Base-by-base conservation (phyloP, 352 stramenopile genomes). In the Phytophthora sansomeana region DNA sequence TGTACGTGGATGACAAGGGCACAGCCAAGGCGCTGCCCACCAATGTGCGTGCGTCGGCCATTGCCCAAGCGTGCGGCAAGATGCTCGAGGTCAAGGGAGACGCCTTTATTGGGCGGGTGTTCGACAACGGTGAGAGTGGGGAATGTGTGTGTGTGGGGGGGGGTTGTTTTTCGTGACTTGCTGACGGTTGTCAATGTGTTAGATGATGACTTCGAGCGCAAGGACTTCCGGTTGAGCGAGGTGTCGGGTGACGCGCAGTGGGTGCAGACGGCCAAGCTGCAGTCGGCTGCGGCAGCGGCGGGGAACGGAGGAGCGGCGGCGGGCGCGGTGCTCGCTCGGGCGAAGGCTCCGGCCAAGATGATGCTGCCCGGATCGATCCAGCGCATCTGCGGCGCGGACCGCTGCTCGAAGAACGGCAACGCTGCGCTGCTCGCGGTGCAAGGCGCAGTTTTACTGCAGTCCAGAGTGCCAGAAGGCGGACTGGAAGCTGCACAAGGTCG, bases 1-100 rank as follows among this genome's bases (percentile, higher is more conserved):
- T 97, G 82, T 97, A 97, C 63, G 89, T 97, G 47, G 89, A 97
- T 64, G 89, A 97, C 72, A 97, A 95, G 63, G 89, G 89, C 53
- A 95, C 88, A 11, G 86, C 89, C 47, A 97, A 97, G 71, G 83
- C 82, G 1, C 63, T 96, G 16, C 71, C 87, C 9, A 85, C 82
- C 30, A 97, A 97, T 39, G 59, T 82, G 32, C 88, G 89, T 42
- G 89, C 89, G 7, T 93, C 83, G 14, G 82, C 87, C 14, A 93
- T 97, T 52, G 85, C 81, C 6, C 83, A 93, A 64, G 86, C 85
- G 1, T 95, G 88, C 57, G 87, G 88, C 24, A 89, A 88, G 55
- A 83, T 92, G 77, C 71, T 94, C 47, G 84, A 97, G 65, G 87
- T 97, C 46, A 87, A 87, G 47, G 87, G 89, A 17, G 89, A 97